Evolutionary conservation across 169 alveolate genomes (phyloP).

Genomic region (Eimeria acervulina): DNA sequence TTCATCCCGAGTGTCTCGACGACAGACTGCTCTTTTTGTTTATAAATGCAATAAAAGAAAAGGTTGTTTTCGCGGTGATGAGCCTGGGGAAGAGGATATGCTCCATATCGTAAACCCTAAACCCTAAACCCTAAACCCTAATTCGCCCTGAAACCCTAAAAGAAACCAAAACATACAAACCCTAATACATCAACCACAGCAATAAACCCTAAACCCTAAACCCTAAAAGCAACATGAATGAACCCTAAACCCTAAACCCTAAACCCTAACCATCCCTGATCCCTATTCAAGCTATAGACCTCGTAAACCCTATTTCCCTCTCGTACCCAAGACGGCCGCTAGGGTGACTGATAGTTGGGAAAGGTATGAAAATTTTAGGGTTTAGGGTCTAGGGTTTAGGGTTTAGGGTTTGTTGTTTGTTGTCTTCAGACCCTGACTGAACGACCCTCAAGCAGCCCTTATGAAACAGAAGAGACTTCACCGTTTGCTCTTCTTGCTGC

Average conservation of each 20-base stretch:
- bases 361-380: background rate
- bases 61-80: background rate
- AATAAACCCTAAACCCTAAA: background rate
- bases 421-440: background rate
- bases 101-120: constrained; percentile 35
- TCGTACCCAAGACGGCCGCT: background rate
- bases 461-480: background rate
- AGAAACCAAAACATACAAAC: no score
- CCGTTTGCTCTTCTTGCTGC: background rate
- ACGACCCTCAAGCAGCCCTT: background rate
- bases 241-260: background rate
- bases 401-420: constrained; percentile 4
- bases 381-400: constrained; percentile 46
- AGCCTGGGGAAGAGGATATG: background rate
- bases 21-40: background rate
- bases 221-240: background rate
- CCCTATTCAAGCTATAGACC: background rate
- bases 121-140: constrained; percentile 2
- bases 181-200: background rate
- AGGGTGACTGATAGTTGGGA: background rate
- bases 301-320: background rate
- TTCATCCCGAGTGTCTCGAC: background rate
- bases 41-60: background rate
- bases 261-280: background rate
- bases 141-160: background rate